Percentiles rank a stretch among this genome's conserved stretches.
Evolutionary conservation across 352 stramenopile genomes (phyloP).

Genomic region (Phytophthora ohioensis): DNA sequence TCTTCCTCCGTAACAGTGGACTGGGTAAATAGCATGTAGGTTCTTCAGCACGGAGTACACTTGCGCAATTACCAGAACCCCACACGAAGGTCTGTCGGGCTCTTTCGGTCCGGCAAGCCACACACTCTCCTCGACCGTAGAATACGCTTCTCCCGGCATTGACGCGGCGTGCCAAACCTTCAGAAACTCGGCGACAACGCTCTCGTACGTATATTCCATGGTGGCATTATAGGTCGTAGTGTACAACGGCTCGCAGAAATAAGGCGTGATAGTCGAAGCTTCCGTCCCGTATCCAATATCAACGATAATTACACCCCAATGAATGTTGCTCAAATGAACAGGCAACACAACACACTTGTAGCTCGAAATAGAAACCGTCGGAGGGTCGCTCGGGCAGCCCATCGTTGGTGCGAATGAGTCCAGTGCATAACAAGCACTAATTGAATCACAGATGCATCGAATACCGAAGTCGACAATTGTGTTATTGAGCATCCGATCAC

Average conservation of each 20-base stretch:
- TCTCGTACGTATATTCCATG: constrained; percentile 1
- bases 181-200: not conserved
- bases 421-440: constrained; percentile 4
- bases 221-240: not conserved
- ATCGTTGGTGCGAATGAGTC: not conserved
- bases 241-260: constrained; percentile 13
- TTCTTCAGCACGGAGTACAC: not conserved
- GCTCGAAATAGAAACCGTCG: not conserved
- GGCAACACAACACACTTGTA: constrained; percentile 10
- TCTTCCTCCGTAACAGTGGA: not conserved
- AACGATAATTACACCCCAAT: constrained; percentile 8
- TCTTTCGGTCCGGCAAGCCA: constrained; percentile 9
- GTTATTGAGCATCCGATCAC: constrained; percentile 1
- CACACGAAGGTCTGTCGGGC: constrained; percentile 11
- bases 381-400: not conserved
- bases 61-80: constrained; percentile 10
- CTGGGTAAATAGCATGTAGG: not conserved
- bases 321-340: constrained; percentile 6
- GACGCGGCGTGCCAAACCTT: not conserved
- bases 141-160: not conserved
- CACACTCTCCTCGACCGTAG: not conserved
- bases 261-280: not conserved
- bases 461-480: constrained; percentile 9
- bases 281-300: not conserved
- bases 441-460: constrained; percentile 4